Evolutionary conservation across 257 asterid genomes (phyloP).

Genomic region (Pogostemon cablin): DNA sequence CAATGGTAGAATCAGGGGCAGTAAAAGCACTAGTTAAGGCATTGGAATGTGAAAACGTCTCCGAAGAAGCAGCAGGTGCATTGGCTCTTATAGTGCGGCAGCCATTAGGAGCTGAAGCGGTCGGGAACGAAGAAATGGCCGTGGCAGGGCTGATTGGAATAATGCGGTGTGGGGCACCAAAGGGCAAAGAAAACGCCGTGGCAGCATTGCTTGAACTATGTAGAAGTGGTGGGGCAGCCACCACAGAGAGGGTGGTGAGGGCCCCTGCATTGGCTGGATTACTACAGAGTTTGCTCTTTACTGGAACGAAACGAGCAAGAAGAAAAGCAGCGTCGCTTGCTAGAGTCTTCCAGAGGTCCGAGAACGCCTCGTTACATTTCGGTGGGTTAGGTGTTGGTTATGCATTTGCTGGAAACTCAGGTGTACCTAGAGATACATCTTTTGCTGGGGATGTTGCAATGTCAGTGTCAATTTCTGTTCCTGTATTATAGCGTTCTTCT

Average conservation of each 20-base stretch:
- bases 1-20: slow-evolving; percentile 79
- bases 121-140: slow-evolving; percentile 65
- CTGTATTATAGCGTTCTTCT: slow-evolving; percentile 25
- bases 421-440: slow-evolving; percentile 50
- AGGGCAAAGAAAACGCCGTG: slow-evolving; percentile 83
- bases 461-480: slow-evolving; percentile 55
- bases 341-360: slow-evolving; percentile 76
- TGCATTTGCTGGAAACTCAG: slow-evolving; percentile 61
- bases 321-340: slow-evolving; percentile 92
- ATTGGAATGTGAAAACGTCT: slow-evolving; percentile 57
- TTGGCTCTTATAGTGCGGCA: slow-evolving; percentile 74
- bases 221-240: slow-evolving; percentile 70
- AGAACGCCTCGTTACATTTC: slow-evolving; percentile 51
- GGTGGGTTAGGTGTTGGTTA: slow-evolving; percentile 69
- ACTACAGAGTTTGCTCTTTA: slow-evolving; percentile 72
- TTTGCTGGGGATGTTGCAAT: slow-evolving; percentile 61
- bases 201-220: slow-evolving; percentile 83
- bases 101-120: slow-evolving; percentile 74
- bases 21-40: slow-evolving; percentile 65
- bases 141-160: slow-evolving; percentile 58
- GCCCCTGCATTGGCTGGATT: slow-evolving; percentile 74
- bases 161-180: slow-evolving; percentile 81
- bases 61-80: slow-evolving; percentile 90
- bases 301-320: slow-evolving; percentile 86
- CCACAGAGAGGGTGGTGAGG: slow-evolving; percentile 69